These are phyloP conservation scores for Citrus unshiu DNA, from an alignment of 345 rosid genomes.

Conservation along the genomic window DNA sequence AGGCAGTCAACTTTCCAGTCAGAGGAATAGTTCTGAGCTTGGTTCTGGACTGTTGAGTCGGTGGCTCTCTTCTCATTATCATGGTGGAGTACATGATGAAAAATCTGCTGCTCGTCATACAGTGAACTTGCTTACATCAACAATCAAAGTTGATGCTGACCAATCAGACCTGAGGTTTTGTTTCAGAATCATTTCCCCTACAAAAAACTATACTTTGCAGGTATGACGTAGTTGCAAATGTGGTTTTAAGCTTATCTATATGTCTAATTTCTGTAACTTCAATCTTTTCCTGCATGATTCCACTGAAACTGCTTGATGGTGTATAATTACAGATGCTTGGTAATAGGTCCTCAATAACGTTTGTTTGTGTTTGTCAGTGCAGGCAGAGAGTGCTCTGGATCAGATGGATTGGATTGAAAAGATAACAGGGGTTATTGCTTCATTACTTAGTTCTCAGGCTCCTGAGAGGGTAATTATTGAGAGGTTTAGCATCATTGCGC, in stretches of 20 bases:
- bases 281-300: not conserved
- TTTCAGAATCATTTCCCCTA: conserved; percentile 97
- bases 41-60: conserved; percentile 95
- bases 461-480: conserved; percentile 71
- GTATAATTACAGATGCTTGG: conserved; percentile 8
- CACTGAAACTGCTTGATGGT: not conserved
- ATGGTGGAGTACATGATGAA: conserved; percentile 96
- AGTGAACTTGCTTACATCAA: conserved; percentile 97
- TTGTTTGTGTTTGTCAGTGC: conserved; percentile 67
- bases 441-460: conserved; percentile 91
- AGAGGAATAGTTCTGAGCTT: conserved; percentile 91
- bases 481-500: not conserved
- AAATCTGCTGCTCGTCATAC: conserved; percentile 99
- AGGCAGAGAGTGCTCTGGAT: conserved; percentile 98
- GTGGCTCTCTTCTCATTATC: conserved; percentile 95
- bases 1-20: conserved; percentile 71
- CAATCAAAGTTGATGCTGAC: conserved; percentile 95
- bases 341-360: conserved; percentile 33
- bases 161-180: conserved; percentile 98
- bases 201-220: conserved; percentile 98
- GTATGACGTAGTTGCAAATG: conserved; percentile 42
- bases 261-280: conserved; percentile 5
- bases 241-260: conserved; percentile 1
- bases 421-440: conserved; percentile 98
- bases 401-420: conserved; percentile 99